A percentile compares a stretch with the other conserved stretches of the same genome.
Conservation (phyloP, 2,329 filamentous ascomycete genomes). For the Pyricularia sp. region DNA sequence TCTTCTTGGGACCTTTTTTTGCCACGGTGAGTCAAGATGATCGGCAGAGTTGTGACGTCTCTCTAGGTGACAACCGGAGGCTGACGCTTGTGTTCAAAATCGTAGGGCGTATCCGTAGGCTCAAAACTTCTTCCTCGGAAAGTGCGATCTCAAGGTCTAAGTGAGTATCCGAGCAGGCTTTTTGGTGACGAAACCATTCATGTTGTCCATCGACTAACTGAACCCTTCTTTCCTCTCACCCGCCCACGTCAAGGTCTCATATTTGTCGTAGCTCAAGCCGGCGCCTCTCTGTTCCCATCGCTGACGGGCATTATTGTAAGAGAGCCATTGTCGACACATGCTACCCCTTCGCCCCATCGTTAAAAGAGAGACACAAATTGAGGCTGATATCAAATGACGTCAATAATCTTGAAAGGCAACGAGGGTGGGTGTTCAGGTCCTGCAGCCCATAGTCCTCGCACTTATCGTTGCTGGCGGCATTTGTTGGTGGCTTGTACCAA, state of each 20-base stretch:
- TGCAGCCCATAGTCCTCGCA: constrained; percentile 48
- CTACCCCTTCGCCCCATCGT: too few species aligned
- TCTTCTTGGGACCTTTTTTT: constrained; percentile 73
- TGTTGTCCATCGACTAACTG: neutral
- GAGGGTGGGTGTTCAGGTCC: constrained; percentile 40
- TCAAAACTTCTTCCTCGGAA: constrained; percentile 50
- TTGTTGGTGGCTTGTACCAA: constrained; percentile 27
- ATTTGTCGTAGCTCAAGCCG: constrained; percentile 64
- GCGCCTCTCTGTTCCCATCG: constrained; percentile 59
- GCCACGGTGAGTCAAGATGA: neutral
- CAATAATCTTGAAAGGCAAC: constrained; percentile 46
- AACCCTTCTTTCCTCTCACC: constrained; percentile 36
- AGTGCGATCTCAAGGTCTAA: constrained; percentile 42
- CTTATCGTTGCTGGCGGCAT: constrained; percentile 32
- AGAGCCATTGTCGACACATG: too few species aligned
- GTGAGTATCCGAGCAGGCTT: constrained; percentile 31
- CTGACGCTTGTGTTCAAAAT: constrained; percentile 18
- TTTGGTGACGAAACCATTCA: neutral
- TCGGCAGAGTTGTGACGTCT: neutral
- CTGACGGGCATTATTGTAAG: constrained; percentile 18
- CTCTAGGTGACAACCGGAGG: neutral
- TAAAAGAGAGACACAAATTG: neutral
- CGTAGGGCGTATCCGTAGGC: constrained; percentile 59
- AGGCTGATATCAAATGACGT: neutral
- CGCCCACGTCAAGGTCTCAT: constrained; percentile 60